Conservation (phyloP, 805 yeast genomes). For the Candida sphagnicola region DNA sequence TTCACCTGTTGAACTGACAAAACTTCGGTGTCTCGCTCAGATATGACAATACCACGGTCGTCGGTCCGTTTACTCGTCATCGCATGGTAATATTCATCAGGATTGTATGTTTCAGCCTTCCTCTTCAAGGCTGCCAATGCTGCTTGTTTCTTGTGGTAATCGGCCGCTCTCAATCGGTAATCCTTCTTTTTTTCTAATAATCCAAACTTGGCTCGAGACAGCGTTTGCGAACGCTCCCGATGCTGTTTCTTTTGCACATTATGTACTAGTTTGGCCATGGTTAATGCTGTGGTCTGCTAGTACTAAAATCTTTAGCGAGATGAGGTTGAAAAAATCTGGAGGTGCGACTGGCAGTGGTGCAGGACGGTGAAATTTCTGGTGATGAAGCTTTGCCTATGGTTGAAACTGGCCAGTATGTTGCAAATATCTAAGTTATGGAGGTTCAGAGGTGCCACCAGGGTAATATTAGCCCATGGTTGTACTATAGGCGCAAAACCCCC, state of each 20-base stretch:
- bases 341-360: conserved; percentile 5
- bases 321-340: not conserved
- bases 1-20: conserved; percentile 73
- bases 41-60: conserved; percentile 58
- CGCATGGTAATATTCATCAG: conserved; percentile 95
- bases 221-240: conserved; percentile 86
- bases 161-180: conserved; percentile 48
- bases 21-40: conserved; percentile 61
- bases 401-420: not conserved
- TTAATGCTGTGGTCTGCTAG: not conserved
- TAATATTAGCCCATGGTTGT: not conserved
- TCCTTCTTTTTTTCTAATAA: conserved; percentile 82
- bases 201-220: conserved; percentile 70
- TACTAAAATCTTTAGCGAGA: not conserved
- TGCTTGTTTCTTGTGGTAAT: conserved; percentile 56
- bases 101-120: conserved; percentile 74
- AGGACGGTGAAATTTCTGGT: not conserved
- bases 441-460: not conserved
- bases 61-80: conserved; percentile 76
- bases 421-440: not conserved
- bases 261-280: conserved; percentile 78
- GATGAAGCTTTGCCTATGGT: not conserved
- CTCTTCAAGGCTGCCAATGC: conserved; percentile 66
- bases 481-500: not conserved
- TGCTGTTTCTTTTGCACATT: conserved; percentile 96